Evolutionary conservation across 2,329 filamentous ascomycete genomes (phyloP).

Genomic region (Mollisiaceae sp.): DNA sequence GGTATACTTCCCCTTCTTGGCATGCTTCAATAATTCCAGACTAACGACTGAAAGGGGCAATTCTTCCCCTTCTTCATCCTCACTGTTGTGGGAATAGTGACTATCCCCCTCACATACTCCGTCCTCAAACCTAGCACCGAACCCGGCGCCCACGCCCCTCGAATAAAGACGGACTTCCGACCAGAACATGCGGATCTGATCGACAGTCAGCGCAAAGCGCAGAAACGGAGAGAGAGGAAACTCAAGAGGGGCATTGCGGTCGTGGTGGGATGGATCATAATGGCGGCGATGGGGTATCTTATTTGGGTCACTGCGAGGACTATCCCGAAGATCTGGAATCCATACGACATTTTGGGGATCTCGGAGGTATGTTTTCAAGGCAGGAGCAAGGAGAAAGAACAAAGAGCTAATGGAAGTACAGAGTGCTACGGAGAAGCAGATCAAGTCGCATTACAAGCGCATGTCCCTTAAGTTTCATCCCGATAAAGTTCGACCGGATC

Average conservation of each 20-base stretch:
- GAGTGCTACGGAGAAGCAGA: slow-evolving; percentile 85
- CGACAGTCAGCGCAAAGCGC: slow-evolving; percentile 79
- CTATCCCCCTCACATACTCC: slow-evolving; percentile 87
- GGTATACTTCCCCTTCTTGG: slow-evolving; percentile 50
- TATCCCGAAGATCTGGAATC: slow-evolving; percentile 86
- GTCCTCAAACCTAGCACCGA: slow-evolving; percentile 79
- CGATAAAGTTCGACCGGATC: slow-evolving; percentile 86
- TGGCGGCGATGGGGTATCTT: slow-evolving; percentile 90
- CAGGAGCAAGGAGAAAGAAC: neutral
- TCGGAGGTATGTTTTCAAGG: slow-evolving; percentile 64
- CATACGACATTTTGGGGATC: slow-evolving; percentile 91
- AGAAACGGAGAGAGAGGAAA: slow-evolving; percentile 88
- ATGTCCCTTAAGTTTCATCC: slow-evolving; percentile 88
- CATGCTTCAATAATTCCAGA: neutral
- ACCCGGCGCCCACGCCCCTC: slow-evolving; percentile 78
- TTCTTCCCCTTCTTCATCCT: slow-evolving; percentile 99
- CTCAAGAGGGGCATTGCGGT: slow-evolving; percentile 83
- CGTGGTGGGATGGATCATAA: slow-evolving; percentile 77
- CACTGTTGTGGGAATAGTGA: slow-evolving; percentile 85
- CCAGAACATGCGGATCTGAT: slow-evolving; percentile 85
- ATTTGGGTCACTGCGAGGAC: slow-evolving; percentile 79
- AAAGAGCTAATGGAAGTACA: slow-evolving; percentile 45
- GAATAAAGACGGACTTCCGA: slow-evolving; percentile 81
- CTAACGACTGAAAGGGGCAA: slow-evolving; percentile 67
- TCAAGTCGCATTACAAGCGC: slow-evolving; percentile 88